Evolutionary conservation across 768 basidiomycete species (phyloP).

Genomic region (Suillus subaureus): DNA sequence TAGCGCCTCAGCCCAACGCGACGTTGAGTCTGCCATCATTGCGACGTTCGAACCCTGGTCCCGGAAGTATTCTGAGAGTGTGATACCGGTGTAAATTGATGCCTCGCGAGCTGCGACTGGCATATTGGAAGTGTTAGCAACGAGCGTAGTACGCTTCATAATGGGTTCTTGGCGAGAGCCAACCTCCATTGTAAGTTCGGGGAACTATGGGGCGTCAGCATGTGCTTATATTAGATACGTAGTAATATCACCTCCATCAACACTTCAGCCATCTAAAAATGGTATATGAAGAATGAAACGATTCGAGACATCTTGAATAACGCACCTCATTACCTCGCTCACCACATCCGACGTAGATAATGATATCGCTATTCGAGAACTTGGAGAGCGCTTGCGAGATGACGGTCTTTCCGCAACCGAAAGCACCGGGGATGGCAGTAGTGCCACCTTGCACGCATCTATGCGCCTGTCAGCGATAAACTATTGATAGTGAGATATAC

Average conservation of each 20-base stretch:
- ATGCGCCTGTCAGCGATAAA: conserved; percentile 10
- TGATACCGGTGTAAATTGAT: conserved; percentile 99
- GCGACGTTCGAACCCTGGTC: conserved; percentile 97
- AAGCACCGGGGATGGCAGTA: conserved; percentile 97
- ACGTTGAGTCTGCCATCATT: conserved; percentile 99
- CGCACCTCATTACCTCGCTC: conserved; percentile 95
- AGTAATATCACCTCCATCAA: conserved; percentile 77
- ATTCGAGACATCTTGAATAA: conserved; percentile 44
- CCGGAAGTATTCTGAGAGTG: conserved; percentile 98
- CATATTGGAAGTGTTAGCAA: conserved; percentile 99
- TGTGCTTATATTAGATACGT: not conserved
- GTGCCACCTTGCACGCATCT: conserved; percentile 97
- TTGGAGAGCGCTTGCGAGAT: conserved; percentile 98
- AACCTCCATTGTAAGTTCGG: conserved; percentile 90
- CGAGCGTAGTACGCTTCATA: conserved; percentile 99
- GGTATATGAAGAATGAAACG: conserved; percentile 20
- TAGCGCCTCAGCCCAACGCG: conserved; percentile 98
- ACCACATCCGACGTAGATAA: conserved; percentile 98
- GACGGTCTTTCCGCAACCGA: conserved; percentile 98
- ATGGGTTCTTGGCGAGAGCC: conserved; percentile 95
- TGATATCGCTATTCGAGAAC: conserved; percentile 98
- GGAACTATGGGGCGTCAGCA: conserved; percentile 53
- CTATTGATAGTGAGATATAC: conserved; percentile 29
- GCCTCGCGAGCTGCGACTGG: conserved; percentile 99
- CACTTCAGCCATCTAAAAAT: conserved; percentile 91